Base-by-base conservation (phyloP, 2,329 filamentous ascomycete genomes). In the Apiospora pterosperma region DNA sequence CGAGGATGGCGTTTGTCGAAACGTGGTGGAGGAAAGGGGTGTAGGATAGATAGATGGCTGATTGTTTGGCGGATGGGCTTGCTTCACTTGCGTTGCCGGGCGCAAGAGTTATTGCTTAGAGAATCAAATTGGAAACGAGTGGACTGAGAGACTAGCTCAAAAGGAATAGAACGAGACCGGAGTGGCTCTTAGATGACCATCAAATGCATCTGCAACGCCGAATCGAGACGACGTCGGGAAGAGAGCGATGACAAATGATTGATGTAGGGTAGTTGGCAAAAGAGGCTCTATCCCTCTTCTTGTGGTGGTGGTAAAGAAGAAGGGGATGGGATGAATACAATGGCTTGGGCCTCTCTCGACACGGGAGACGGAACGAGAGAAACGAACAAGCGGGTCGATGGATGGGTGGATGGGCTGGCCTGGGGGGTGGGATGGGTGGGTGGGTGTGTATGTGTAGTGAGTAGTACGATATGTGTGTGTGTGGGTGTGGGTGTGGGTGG, bases 91-190 rank as follows among this genome's bases (percentile, higher is more conserved):
- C n/a, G 48, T 55, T 34, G 48, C 19, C 25, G 28, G 19, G 48
- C 48, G 48, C 48, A 31, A 8, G 48, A n/a, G 28, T n/a, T 34
- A 28, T 41, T 60, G 34, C 34, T 21, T 60, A 36, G 38, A 62
- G 60, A 62, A 62, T 48, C 65, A 63, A 67, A 67, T 69, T 55
- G 48, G 69, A 76, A 81, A 81, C 78, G 80, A 82, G 77, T 78
- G 80, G 71, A 78, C 74, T 72, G 69, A 73, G 80, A 82, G 80
- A 78, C 81, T 81, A 81, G 81, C 80, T 83, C 81, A 73, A 70
- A 67, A 67, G 72, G 70, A 69, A 70, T 69, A 68, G 70, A 66
- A 71, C 69, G 69, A 68, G 69, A 44, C 69, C 69, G 66, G 71
- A 72, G 71, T 64, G 65, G 69, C 69, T 68, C 67, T 64, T 70